phyloP scores from a whole-genome alignment of 2,329 filamentous ascomycete genomes.

The Pseudogymnoascus sp. region DNA sequence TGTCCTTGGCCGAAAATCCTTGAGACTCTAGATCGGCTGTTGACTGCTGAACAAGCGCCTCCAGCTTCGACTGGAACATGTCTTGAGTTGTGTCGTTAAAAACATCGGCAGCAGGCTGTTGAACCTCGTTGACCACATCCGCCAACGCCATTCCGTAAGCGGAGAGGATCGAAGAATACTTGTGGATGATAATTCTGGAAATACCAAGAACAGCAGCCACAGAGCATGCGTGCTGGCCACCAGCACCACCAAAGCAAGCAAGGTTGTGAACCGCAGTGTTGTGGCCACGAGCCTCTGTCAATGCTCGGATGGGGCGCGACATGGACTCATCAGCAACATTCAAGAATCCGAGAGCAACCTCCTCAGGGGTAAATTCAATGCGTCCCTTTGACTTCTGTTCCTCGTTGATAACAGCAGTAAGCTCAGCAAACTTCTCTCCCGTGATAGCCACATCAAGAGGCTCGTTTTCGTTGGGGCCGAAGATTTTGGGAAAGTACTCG shows the following conservation, averaged over 20 bases:
- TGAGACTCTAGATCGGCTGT: conserved; percentile 58
- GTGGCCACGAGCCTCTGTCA: conserved; percentile 85
- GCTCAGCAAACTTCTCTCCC: conserved; percentile 60
- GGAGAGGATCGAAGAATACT: conserved; percentile 79
- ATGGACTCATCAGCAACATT: conserved; percentile 89
- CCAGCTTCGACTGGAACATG: conserved; percentile 63
- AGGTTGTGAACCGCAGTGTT: conserved; percentile 80
- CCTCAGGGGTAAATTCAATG: conserved; percentile 58
- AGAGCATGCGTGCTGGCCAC: conserved; percentile 80
- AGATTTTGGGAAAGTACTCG: conserved; percentile 89
- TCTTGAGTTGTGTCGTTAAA: conserved; percentile 44
- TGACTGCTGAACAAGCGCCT: conserved; percentile 65
- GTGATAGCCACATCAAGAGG: conserved; percentile 68
- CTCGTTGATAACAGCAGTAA: conserved; percentile 67
- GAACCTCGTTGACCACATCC: conserved; percentile 82
- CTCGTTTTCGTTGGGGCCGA: conserved; percentile 78
- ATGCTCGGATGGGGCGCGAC: conserved; percentile 77
- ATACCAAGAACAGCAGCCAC: conserved; percentile 79
- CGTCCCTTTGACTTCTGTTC: conserved; percentile 49
- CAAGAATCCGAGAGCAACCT: conserved; percentile 54
- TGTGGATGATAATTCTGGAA: conserved; percentile 74
- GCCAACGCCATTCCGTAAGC: conserved; percentile 89
- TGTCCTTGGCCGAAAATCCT: conserved; percentile 63
- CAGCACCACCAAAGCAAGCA: conserved; percentile 84
- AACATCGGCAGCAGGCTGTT: conserved; percentile 59